Conservation (phyloP, 192 early-diverging fungal species). For the Coemansia sp. region DNA sequence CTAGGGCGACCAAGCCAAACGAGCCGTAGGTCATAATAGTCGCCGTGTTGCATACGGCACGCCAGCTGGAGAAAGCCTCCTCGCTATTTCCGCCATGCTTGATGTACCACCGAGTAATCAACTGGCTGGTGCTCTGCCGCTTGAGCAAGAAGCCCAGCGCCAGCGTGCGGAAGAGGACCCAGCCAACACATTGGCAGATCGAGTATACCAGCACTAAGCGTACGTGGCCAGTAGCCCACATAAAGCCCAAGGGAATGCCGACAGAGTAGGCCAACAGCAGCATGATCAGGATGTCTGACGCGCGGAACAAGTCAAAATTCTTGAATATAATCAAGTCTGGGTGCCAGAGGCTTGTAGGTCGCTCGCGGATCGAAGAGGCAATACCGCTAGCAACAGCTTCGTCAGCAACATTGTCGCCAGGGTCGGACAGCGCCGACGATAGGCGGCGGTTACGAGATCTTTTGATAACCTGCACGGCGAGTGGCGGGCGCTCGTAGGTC, state of each 20-base stretch:
- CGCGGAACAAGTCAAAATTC: slow-evolving; percentile 87
- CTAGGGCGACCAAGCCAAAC: slow-evolving; percentile 77
- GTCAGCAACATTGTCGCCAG: slow-evolving; percentile 11
- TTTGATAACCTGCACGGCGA: slow-evolving; percentile 49
- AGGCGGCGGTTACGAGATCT: slow-evolving; percentile 37
- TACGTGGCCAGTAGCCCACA: slow-evolving; percentile 31
- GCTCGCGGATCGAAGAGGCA: slow-evolving; percentile 40
- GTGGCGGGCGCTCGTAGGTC: slow-evolving; percentile 58
- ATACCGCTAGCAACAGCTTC: slow-evolving; percentile 7
- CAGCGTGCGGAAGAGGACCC: slow-evolving; percentile 84
- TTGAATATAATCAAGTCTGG: slow-evolving; percentile 87
- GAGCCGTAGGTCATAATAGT: slow-evolving; percentile 90
- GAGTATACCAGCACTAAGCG: slow-evolving; percentile 50
- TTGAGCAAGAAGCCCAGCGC: slow-evolving; percentile 75
- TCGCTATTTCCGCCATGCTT: slow-evolving; percentile 83
- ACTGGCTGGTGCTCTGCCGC: slow-evolving; percentile 75
- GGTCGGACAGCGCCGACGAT: slow-evolving; percentile 19
- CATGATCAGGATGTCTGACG: slow-evolving; percentile 77
- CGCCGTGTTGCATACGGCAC: slow-evolving; percentile 89
- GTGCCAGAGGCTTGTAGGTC: slow-evolving; percentile 57
- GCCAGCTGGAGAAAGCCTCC: slow-evolving; percentile 95
- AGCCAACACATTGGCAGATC: slow-evolving; percentile 73
- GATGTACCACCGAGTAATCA: slow-evolving; percentile 90
- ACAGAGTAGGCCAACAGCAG: slow-evolving; percentile 75
- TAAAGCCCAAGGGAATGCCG: slow-evolving; percentile 58